Evolutionary conservation across 768 basidiomycete species (phyloP).

Genomic region (Kwoniella newhampshirensis): DNA sequence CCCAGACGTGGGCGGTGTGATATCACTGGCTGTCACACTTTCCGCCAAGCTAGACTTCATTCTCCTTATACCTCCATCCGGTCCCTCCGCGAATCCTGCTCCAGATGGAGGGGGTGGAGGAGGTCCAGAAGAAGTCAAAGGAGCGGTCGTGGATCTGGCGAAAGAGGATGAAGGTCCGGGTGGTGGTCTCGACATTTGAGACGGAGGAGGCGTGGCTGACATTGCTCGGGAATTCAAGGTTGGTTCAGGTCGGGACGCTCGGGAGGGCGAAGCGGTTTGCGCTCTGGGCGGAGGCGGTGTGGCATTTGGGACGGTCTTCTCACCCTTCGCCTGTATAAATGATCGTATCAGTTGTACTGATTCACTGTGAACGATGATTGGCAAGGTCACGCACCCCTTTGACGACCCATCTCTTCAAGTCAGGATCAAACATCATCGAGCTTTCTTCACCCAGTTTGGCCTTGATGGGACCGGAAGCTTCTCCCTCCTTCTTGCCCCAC

Average conservation of each 20-base stretch:
- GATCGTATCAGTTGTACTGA: neutral
- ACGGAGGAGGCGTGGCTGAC: slow-evolving; percentile 32
- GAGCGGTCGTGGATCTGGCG: slow-evolving; percentile 16
- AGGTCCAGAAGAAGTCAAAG: slow-evolving; percentile 7
- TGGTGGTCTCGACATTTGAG: slow-evolving; percentile 11
- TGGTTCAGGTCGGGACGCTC: slow-evolving; percentile 12
- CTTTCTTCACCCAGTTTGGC: slow-evolving; percentile 91
- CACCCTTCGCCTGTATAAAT: slow-evolving; percentile 55
- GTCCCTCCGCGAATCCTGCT: slow-evolving; percentile 15
- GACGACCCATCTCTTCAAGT: slow-evolving; percentile 94
- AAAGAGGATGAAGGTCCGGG: slow-evolving; percentile 14
- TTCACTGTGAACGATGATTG: neutral
- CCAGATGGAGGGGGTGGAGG: slow-evolving; percentile 12
- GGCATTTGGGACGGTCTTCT: slow-evolving; percentile 58
- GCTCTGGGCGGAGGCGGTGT: slow-evolving; percentile 77
- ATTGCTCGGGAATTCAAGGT: slow-evolving; percentile 6
- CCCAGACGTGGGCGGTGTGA: slow-evolving; percentile 21
- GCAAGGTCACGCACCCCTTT: slow-evolving; percentile 65
- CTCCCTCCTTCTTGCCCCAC: slow-evolving; percentile 69
- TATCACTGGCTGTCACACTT: slow-evolving; percentile 23
- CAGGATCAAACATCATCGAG: slow-evolving; percentile 88
- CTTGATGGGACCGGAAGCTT: slow-evolving; percentile 68
- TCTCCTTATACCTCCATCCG: slow-evolving; percentile 21
- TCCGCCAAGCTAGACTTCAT: slow-evolving; percentile 24
- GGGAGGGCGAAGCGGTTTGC: slow-evolving; percentile 77